Evolutionary conservation across 805 yeast genomes (phyloP), one percentile per base, ranked within the genome.

Genomic region (Candida verbasci): DNA sequence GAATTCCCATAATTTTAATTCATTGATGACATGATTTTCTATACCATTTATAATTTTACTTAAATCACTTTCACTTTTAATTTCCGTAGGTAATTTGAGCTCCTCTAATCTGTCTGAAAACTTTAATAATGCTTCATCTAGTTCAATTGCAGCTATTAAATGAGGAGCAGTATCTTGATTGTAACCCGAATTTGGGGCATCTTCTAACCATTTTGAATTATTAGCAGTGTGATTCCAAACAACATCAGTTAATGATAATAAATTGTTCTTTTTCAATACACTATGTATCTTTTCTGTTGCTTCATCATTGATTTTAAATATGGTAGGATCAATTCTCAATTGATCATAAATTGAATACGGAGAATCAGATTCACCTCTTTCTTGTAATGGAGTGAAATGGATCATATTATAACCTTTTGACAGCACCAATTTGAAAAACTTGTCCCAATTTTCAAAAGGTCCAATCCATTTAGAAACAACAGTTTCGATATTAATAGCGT

Each of bases 161-260:
- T 91, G 96, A 4, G 97, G 97, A 2, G 97, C 95, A 2, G 96
- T 89, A 35, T 72, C 74, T 17, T 72, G 72, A 40, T 86, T 85
- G 60, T 91, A 91, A 8, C 97, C 97, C 2, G 85, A 78, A 16
- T 89, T 96, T 0, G 97, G 97, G 48, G 86, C 88, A 2, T 80
- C 83, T 29, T 74, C 62, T 23, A 93, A 60, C 98, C 98, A 91
- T 0, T 51, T 58, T 0, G 97, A 87, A 59, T 91, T 86, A 54
- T 86, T 73, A 2, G 97, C 96, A 0, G 97, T 91, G 54, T 91
- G 98, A 56, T 91, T 91, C 71, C 88, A 80, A 2, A 91, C 97
- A 21, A 93, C 82, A 58, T 91, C 98, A 1, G 96, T 86, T 64
- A 91, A 66, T 0, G 96, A 72, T 28, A 91, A 66, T 41, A 91